Conservation (phyloP, 1,284 basidiomycete genomes). For the Xerocomus nothofagi region DNA sequence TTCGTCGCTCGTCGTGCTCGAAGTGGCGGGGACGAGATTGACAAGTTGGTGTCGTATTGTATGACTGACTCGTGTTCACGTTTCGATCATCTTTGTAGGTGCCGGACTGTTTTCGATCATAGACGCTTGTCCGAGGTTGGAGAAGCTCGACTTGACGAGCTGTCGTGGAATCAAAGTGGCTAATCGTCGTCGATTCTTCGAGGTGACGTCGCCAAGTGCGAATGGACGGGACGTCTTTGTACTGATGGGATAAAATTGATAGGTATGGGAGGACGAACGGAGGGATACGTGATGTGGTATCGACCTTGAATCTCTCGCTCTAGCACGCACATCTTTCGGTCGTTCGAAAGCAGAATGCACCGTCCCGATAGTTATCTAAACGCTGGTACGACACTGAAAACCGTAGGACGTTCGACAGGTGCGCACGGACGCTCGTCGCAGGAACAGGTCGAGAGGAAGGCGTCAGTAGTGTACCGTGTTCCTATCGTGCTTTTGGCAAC, state of each 20-base stretch:
- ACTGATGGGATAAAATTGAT: neutral
- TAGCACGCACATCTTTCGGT: too few species aligned
- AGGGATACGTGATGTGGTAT: neutral
- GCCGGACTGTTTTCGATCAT: slow-evolving; percentile 56
- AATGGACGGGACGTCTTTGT: neutral
- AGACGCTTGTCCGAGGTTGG: slow-evolving; percentile 53
- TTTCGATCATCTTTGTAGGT: too few species aligned
- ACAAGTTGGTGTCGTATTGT: slow-evolving; percentile 48
- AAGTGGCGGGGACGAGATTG: slow-evolving; percentile 58
- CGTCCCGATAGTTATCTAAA: neutral
- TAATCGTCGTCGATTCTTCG: slow-evolving; percentile 66
- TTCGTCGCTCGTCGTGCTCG: slow-evolving; percentile 45
- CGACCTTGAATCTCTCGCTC: neutral
- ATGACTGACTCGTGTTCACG: too few species aligned
- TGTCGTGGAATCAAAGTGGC: slow-evolving; percentile 60
- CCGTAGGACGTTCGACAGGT: neutral
- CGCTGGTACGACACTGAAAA: neutral
- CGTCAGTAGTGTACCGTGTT: too few species aligned
- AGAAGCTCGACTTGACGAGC: slow-evolving; percentile 60
- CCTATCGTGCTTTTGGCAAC: too few species aligned
- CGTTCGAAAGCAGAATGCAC: neutral
- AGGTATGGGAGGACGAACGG: slow-evolving; percentile 50
- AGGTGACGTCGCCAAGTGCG: slow-evolving; percentile 39
- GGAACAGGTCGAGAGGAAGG: too few species aligned
- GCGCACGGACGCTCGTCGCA: too few species aligned